Evolutionary conservation across 108 stramenopile genomes (phyloP), one percentile per base, ranked within the genome.

Genomic region (Cyclotella baltica): DNA sequence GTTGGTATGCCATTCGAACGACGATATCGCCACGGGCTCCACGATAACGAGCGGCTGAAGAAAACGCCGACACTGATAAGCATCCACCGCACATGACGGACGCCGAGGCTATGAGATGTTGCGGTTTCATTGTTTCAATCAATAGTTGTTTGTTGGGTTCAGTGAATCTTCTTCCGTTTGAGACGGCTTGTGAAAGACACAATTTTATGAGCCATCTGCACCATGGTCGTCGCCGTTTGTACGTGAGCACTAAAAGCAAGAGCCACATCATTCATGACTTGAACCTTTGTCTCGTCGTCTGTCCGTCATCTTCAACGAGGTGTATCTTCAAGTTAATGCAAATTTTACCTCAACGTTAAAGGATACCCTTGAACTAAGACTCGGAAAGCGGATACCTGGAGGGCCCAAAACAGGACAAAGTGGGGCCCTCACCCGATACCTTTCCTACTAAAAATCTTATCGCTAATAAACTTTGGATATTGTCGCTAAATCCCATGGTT

Each of bases 71-170:
- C 47, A 38, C 48, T 4, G 33, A 6, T 2, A 38, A 33, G 51
- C 38, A 30, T 62, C 57, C 57, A 20, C 65, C 0, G 15, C 67
- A 68, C 28, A 69, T n/a, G 33, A 40, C 38, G 1, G 62, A 57
- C 15, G 61, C 76, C 29, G 76, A 70, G 15, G 68, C 61, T 3
- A 77, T 50, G 40, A 77, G 36, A 36, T 77, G 76, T 62, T 77
- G 76, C 2, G 76, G 61, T 62, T 52, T 77, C 76, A 77, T 77
- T 59, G 16, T 63, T 2, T 46, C n/a, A n/a, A n/a, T n/a, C n/a
- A n/a, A n/a, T n/a, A n/a, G n/a, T n/a, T n/a, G n/a, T n/a, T n/a
- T n/a, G n/a, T n/a, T n/a, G n/a, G n/a, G n/a, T n/a, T n/a, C n/a
- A n/a, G n/a, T n/a, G n/a, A n/a, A 0, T 46, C 27, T 61, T 30